Percentiles rank a stretch among this genome's conserved stretches.
Evolutionary conservation across 345 rosid species (phyloP).

Genomic region (Syzygium grande): DNA sequence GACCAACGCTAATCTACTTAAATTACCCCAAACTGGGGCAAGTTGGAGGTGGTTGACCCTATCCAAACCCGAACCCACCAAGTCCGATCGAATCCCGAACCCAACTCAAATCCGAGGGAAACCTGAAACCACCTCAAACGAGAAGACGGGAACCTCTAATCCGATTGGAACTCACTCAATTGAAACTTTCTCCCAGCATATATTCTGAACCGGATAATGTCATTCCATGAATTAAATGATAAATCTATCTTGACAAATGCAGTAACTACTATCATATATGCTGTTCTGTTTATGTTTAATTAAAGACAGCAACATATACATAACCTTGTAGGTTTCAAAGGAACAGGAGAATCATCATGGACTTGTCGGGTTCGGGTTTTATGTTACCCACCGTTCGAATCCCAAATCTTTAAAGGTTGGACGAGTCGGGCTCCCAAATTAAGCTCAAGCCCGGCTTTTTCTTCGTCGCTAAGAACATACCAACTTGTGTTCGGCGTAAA

Average conservation of each 20-base stretch:
- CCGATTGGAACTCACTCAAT: background rate
- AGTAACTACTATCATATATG: background rate
- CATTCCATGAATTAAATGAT: background rate
- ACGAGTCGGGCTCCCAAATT: background rate
- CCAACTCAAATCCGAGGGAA: background rate
- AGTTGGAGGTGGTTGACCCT: background rate
- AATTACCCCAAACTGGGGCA: background rate
- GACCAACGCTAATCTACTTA: background rate
- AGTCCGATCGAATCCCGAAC: background rate
- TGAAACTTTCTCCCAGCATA: background rate
- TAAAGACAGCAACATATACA: background rate
- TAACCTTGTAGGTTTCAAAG: background rate
- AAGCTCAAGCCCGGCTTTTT: background rate
- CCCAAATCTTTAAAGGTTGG: background rate
- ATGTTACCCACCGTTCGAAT: background rate
- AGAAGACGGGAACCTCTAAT: background rate
- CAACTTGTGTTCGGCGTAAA: background rate
- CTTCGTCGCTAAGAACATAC: background rate
- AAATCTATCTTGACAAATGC: background rate
- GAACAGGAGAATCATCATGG: background rate
- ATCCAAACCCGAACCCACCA: background rate
- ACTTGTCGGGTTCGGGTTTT: background rate
- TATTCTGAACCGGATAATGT: background rate
- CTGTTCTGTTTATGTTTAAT: background rate
- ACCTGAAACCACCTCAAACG: background rate